Evolutionary conservation across 78 protist species (phyloP).

Genomic region (Bodo saltans): DNA sequence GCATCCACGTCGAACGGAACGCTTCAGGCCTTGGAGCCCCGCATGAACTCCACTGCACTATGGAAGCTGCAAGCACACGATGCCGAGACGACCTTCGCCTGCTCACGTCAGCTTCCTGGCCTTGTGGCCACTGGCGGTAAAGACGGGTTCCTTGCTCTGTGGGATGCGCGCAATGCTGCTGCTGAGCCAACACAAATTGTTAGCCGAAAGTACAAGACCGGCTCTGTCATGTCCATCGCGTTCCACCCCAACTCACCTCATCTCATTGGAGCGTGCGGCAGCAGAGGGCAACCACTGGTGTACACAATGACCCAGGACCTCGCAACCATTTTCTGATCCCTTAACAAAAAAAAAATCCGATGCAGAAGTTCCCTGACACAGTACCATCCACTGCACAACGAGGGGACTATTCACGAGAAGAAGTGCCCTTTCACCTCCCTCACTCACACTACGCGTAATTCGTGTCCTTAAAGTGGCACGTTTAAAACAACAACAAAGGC

Average conservation of each 20-base stretch:
- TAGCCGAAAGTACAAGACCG: background rate
- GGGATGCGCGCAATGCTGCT: background rate
- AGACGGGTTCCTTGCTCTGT: background rate
- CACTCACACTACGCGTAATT: no score
- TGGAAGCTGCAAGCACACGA: background rate
- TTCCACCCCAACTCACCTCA: background rate
- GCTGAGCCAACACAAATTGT: background rate
- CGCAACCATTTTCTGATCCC: conserved; percentile 4
- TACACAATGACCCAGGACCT: conserved; percentile 23
- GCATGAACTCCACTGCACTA: background rate
- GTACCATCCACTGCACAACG: no score
- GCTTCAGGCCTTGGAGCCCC: background rate
- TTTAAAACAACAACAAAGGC: no score
- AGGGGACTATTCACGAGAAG: no score
- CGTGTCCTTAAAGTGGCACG: no score
- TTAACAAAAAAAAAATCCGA: no score
- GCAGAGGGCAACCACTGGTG: conserved; percentile 23
- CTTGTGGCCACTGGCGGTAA: conserved; percentile 12
- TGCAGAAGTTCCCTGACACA: no score
- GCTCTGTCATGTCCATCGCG: background rate
- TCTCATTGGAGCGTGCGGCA: background rate
- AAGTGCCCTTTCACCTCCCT: no score
- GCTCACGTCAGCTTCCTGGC: background rate
- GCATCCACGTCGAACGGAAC: background rate
- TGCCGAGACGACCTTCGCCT: background rate